Percentiles rank a stretch among this genome's conserved stretches.
These are phyloP conservation scores for Viola odorata DNA, from an alignment of 345 rosid species.

Conservation along the genomic window DNA sequence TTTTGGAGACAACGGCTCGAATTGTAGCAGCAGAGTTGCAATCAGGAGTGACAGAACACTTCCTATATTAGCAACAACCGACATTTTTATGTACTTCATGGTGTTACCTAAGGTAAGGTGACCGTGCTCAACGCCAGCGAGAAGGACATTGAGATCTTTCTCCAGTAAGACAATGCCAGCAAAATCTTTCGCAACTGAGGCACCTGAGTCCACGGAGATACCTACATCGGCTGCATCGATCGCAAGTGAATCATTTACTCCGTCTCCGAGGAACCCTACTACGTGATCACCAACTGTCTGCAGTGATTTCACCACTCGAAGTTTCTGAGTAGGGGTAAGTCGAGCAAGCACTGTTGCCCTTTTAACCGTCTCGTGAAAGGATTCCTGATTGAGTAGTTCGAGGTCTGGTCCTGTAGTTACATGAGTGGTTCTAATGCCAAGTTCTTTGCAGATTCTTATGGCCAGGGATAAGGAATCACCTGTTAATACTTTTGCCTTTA, in stretches of 20 bases:
- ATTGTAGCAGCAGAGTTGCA: conserved; percentile 44
- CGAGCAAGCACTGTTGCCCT: conserved; percentile 57
- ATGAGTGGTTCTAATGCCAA: conserved; percentile 57
- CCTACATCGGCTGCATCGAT: conserved; percentile 63
- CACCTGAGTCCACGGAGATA: conserved; percentile 64
- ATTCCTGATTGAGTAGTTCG: conserved; percentile 49
- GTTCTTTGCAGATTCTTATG: conserved; percentile 56
- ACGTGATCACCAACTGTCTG: conserved; percentile 50
- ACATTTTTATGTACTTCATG: conserved; percentile 66
- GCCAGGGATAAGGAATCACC: conserved; percentile 63
- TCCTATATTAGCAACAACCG: conserved; percentile 61
- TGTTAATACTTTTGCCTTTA: conserved; percentile 61
- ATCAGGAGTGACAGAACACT: conserved; percentile 48
- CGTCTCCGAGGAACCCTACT: conserved; percentile 66
- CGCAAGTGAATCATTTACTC: conserved; percentile 60
- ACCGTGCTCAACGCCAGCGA: conserved; percentile 63
- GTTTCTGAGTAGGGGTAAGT: conserved; percentile 63
- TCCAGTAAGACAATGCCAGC: conserved; percentile 66
- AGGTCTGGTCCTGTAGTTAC: conserved; percentile 71
- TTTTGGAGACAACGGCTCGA: conserved; percentile 53
- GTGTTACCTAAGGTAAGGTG: conserved; percentile 61
- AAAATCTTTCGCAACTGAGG: conserved; percentile 60
- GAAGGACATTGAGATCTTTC: conserved; percentile 66
- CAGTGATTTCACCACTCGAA: conserved; percentile 56
- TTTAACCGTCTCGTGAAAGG: conserved; percentile 55